Evolutionary conservation across 1,284 basidiomycete genomes (phyloP).

Genomic region (Heterobasidion irregulare): DNA sequence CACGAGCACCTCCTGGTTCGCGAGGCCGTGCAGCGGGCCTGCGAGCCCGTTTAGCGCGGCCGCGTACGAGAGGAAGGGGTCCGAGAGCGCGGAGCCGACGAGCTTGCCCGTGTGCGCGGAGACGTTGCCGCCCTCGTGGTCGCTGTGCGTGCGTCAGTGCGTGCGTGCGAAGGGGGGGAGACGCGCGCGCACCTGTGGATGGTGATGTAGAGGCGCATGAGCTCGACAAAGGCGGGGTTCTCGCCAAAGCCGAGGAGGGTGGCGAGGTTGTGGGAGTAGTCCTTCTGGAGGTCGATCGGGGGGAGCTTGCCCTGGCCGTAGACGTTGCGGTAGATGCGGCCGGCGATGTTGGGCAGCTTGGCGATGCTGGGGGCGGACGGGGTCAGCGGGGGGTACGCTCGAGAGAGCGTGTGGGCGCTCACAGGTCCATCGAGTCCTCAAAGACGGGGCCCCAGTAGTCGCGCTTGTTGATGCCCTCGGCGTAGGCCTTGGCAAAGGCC

Average conservation of each 20-base stretch:
- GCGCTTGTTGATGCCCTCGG: slow-evolving; percentile 87
- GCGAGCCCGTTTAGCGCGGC: slow-evolving; percentile 96
- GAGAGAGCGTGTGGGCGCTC: slow-evolving; percentile 16
- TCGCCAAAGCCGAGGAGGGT: slow-evolving; percentile 91
- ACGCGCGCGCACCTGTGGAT: slow-evolving; percentile 66
- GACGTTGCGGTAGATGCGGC: slow-evolving; percentile 94
- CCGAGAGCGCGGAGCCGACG: slow-evolving; percentile 95
- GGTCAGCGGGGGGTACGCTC: slow-evolving; percentile 5
- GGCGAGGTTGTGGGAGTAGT: slow-evolving; percentile 94
- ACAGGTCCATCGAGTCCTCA: slow-evolving; percentile 97
- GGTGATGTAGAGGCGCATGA: slow-evolving; percentile 94
- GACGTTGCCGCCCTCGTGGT: slow-evolving; percentile 98
- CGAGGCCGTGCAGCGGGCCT: slow-evolving; percentile 94
- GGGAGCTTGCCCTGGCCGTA: slow-evolving; percentile 88
- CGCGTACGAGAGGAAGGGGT: slow-evolving; percentile 94
- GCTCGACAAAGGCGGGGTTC: slow-evolving; percentile 85
- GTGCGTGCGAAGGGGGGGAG: neutral
- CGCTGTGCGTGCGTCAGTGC: slow-evolving; percentile 35
- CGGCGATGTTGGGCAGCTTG: slow-evolving; percentile 95
- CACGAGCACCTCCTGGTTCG: slow-evolving; percentile 91
- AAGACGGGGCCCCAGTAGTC: slow-evolving; percentile 97
- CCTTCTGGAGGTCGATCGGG: slow-evolving; percentile 80
- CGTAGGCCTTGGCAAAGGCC: slow-evolving; percentile 94
- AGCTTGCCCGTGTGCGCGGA: slow-evolving; percentile 96
- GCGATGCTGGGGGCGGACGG: slow-evolving; percentile 61